These are phyloP conservation scores for Pseudozyma sp. DNA, from an alignment of 1,284 basidiomycete species.

Conservation along the genomic window DNA sequence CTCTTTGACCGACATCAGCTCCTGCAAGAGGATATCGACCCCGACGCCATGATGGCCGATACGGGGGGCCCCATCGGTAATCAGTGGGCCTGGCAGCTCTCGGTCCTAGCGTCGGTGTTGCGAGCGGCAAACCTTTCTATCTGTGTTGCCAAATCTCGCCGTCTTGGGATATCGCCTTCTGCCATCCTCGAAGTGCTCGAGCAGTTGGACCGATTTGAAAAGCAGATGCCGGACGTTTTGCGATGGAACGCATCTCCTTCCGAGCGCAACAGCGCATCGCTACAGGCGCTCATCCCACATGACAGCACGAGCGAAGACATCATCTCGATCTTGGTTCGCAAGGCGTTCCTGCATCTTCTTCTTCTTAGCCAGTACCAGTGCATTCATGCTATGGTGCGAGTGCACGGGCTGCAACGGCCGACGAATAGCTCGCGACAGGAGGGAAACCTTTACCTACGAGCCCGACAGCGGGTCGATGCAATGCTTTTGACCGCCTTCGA, in stretches of 20 bases:
- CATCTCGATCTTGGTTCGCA: conserved; percentile 40
- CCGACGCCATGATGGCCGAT: conserved; percentile 31
- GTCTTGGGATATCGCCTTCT: conserved; percentile 33
- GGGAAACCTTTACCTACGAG: conserved; percentile 21
- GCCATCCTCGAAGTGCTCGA: conserved; percentile 39
- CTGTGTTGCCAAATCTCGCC: conserved; percentile 32
- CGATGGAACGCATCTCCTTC: conserved; percentile 16
- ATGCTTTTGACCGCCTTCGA: conserved; percentile 28
- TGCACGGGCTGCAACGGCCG: conserved; percentile 33
- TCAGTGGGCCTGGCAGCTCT: conserved; percentile 41
- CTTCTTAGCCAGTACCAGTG: conserved; percentile 36
- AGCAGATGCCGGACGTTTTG: conserved; percentile 34
- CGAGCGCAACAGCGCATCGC: conserved; percentile 1
- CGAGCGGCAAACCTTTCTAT: conserved; percentile 34
- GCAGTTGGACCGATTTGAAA: conserved; percentile 34
- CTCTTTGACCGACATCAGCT: conserved; percentile 36
- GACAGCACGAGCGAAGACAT: conserved; percentile 34
- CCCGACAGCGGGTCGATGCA: conserved; percentile 35
- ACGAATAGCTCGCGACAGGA: conserved; percentile 19
- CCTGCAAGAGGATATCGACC: conserved; percentile 45
- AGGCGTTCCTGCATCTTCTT: conserved; percentile 32
- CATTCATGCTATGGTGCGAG: conserved; percentile 33
- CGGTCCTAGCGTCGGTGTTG: conserved; percentile 33
- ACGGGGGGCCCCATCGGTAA: conserved; percentile 24
- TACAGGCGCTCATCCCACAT: conserved; percentile 23